Evolutionary conservation across 805 yeast genomes (phyloP), one percentile per base, ranked within the genome.

Genomic region (Yamadazyma sp.): DNA sequence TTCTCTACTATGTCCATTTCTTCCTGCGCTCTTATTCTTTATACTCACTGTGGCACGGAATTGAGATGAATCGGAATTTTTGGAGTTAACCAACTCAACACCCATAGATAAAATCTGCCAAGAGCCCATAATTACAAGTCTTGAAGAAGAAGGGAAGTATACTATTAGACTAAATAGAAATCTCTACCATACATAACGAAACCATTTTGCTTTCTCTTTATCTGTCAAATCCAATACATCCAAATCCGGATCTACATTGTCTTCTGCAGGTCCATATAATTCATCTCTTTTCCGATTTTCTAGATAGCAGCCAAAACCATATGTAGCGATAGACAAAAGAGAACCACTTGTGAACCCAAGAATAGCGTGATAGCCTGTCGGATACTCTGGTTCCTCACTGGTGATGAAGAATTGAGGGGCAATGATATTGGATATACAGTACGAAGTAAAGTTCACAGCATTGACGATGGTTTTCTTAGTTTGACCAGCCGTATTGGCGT

Each of bases 211-310:
- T 48, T 81, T 81, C 51, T 80, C 74, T 12, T 67, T 62, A 51
- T 81, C 86, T 1, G 86, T 79, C 48, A 73, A 49, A 55, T 80
- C 87, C 48, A 68, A 55, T 50, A 28, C 29, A 35, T 44, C 48
- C n/a, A 75, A 71, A 46, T 73, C 67, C 42, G 62, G 67, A 49
- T 65, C 68, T 17, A 49, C 41, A 32, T 44, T 46, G 15, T 46
- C 54, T 27, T 59, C 59, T 27, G 55, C 46, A 18, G 34, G 42
- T 5, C 40, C 38, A 7, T 34, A 44, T 26, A 64, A 66, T 19
- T 57, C 62, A 38, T 76, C 83, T 52, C 82, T 71, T 38, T 54
- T 60, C 13, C 51, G 55, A 53, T 83, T 83, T 52, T 80, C 84
- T 47, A 56, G 59, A 38, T 55, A 62, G 25, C 74, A 67, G 19